Evolutionary conservation across 805 yeast genomes (phyloP).

Genomic region (Wickerhamomyces hampshirensis): DNA sequence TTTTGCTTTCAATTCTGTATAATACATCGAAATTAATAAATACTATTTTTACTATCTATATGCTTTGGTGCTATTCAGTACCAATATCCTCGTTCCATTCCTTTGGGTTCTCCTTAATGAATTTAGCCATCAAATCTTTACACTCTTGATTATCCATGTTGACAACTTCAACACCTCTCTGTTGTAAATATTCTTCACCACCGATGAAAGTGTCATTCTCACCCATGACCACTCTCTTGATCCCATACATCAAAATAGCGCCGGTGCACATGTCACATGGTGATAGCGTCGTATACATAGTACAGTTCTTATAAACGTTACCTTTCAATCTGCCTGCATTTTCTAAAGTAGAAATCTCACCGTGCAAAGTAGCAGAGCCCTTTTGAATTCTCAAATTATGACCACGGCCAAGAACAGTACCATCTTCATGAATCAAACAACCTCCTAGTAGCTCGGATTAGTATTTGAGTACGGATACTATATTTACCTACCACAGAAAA

Average conservation of each 20-base stretch:
- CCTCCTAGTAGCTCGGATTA: too few relatives aligned
- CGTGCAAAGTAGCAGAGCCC: constrained; percentile 79
- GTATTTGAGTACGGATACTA: constrained; percentile 5
- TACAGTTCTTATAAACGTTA: constrained; percentile 71
- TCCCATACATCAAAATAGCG: constrained; percentile 83
- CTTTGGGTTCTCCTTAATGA: constrained; percentile 71
- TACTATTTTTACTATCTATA: too few relatives aligned
- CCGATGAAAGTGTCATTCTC: constrained; percentile 83
- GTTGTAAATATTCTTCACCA: constrained; percentile 67
- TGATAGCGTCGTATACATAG: constrained; percentile 83
- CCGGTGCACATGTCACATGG: constrained; percentile 97
- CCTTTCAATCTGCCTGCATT: constrained; percentile 89
- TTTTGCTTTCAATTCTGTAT: neutral
- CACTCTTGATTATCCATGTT: constrained; percentile 57
- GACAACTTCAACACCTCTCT: constrained; percentile 69
- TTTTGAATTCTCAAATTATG: constrained; percentile 90
- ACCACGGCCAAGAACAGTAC: constrained; percentile 79
- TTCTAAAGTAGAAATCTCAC: constrained; percentile 86
- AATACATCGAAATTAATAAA: too few relatives aligned
- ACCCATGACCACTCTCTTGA: constrained; percentile 82
- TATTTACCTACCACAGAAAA: too few relatives aligned
- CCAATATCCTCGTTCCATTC: constrained; percentile 86
- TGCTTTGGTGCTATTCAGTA: constrained; percentile 18
- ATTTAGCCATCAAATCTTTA: constrained; percentile 67
- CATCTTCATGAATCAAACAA: constrained; percentile 66